phyloP scores from a whole-genome alignment of 106 monocot genomes.

The Dendrobium chrysotoxum region DNA sequence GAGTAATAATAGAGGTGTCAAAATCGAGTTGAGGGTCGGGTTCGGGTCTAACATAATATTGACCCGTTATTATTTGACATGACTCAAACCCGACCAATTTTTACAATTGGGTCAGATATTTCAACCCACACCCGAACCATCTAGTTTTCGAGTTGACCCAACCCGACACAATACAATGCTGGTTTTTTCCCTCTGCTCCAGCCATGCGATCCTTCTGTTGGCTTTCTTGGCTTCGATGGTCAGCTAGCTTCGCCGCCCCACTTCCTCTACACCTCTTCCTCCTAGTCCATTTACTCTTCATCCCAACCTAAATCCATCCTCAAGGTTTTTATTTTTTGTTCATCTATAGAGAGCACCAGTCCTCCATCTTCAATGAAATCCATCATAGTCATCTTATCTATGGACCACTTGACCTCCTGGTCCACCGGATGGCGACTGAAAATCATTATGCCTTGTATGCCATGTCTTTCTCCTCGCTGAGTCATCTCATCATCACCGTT shows the following conservation, averaged over 20 bases:
- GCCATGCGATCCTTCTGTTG: conserved; percentile 9
- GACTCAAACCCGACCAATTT: no score
- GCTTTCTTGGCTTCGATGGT: not conserved
- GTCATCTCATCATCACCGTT: conserved; percentile 22
- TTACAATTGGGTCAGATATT: no score
- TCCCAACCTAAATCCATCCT: conserved; percentile 44
- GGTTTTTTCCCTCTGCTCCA: not conserved
- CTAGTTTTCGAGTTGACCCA: no score
- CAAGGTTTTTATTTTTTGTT: not conserved
- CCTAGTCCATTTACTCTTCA: conserved; percentile 48
- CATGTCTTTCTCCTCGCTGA: conserved; percentile 43
- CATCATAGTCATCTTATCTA: conserved; percentile 31
- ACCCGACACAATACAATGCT: no score
- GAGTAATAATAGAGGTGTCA: no score
- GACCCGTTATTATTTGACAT: no score
- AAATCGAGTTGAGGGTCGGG: no score
- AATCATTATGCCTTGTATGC: conserved; percentile 57
- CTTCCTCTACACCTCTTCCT: conserved; percentile 8
- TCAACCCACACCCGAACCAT: no score
- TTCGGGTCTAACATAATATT: no score
- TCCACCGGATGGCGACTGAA: conserved; percentile 29
- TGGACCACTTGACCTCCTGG: conserved; percentile 59
- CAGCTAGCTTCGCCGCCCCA: not conserved
- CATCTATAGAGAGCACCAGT: not conserved
- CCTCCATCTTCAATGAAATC: not conserved